Evolutionary conservation across 1,139 yeast genomes (phyloP).

Genomic region (Tardiomyces blankii): DNA sequence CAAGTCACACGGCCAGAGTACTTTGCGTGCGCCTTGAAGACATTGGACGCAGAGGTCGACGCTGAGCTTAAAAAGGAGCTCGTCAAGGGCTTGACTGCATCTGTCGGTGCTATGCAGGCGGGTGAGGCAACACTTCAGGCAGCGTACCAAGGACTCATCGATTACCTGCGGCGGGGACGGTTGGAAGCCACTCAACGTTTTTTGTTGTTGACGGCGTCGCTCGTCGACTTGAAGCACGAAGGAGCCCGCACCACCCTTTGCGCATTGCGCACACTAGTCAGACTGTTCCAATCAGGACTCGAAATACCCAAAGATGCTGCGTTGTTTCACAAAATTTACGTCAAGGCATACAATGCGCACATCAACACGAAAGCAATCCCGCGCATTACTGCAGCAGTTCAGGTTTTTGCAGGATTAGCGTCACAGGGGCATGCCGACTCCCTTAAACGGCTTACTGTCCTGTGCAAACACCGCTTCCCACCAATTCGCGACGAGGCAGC

Average conservation of each 20-base stretch:
- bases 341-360: conserved; percentile 13
- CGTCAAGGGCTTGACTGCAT: conserved; percentile 5
- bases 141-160: conserved; percentile 3
- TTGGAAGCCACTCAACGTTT: conserved; percentile 1
- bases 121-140: conserved; percentile 4
- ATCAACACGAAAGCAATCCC: conserved; percentile 12
- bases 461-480: conserved; percentile 12
- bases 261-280: conserved; percentile 8
- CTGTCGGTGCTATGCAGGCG: conserved; percentile 8
- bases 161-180: neutral
- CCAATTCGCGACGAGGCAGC: conserved; percentile 16
- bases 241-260: conserved; percentile 6
- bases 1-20: neutral
- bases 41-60: neutral
- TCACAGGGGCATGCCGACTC: neutral
- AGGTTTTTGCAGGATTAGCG: conserved; percentile 12
- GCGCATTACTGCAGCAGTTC: conserved; percentile 9
- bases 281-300: conserved; percentile 11
- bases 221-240: conserved; percentile 8
- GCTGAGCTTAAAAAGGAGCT: neutral
- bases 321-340: conserved; percentile 7
- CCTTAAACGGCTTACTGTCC: conserved; percentile 9
- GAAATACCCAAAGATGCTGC: conserved; percentile 4
- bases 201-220: neutral
- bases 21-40: neutral